Base-by-base conservation (phyloP, 2,329 filamentous ascomycete species). In the Neofusicoccum cordaticola region DNA sequence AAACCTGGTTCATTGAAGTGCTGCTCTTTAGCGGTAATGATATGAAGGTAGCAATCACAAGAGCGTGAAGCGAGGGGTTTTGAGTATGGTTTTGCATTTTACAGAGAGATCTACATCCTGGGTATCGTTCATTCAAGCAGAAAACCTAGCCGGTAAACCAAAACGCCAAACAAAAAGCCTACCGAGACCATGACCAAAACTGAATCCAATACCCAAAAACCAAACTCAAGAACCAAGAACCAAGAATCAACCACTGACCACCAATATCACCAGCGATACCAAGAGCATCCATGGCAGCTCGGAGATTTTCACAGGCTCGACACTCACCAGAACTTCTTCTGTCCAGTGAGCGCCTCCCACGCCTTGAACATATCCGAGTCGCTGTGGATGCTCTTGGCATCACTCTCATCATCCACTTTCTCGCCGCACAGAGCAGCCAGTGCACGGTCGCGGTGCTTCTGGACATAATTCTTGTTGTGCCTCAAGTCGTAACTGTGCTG, bases 361-460 rank as follows among this genome's bases (percentile, higher is more conserved):
- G 50, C 15, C 31, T 19, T 17, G 13, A 52, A 17, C 5, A 22
- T 51, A n/a, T 2, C 5, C 31, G 50, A 52, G 50, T 52, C 31
- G 45, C 45, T 48, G 3, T 31, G 11, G 31, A 37, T 13, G 50
- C 15, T 19, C 27, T 31, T 5, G n/a, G 45, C n/a, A 13, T 52
- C 50, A 6, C 19, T 52, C 7, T 52, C 15, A 2, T n/a, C 31
- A 7, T 52, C 45, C 11, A 42, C 61, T 19, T 48, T 19, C 22
- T 57, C 45, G 51, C 62, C 62, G 13, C 19, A n/a, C 17, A 64
- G 62, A 5, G 44, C 42, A n/a, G 42, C 17, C 34, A 64, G 34
- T 15, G 62, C 50, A 12, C 51, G 31, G 22, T 13, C 19, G 34
- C 62, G 52, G 41, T 64, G 41, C 13, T 13, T 13, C 50, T 31